A percentile compares a stretch with the other conserved stretches of the same genome.
Evolutionary conservation across 2,329 filamentous ascomycete genomes (phyloP).

Genomic region (Ilyonectria robusta): DNA sequence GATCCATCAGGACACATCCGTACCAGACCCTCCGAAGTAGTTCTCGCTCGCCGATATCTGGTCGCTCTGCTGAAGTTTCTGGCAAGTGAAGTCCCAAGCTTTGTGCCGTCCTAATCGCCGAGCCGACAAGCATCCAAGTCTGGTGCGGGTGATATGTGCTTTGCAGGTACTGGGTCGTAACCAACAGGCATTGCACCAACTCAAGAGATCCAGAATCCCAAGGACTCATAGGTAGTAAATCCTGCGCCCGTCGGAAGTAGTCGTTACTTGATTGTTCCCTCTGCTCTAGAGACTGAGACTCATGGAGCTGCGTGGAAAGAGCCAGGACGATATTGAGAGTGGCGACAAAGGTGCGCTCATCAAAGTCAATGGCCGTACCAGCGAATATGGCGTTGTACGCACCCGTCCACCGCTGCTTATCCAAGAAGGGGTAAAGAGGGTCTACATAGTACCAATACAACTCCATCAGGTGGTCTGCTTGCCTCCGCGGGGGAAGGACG

Average conservation of each 20-base stretch:
- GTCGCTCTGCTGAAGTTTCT: conserved; percentile 51
- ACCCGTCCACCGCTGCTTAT: conserved; percentile 53
- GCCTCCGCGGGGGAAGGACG: conserved; percentile 60
- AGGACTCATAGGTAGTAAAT: conserved; percentile 57
- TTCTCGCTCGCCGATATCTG: conserved; percentile 45
- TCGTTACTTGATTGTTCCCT: conserved; percentile 56
- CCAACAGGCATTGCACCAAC: conserved; percentile 61
- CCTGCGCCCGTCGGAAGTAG: conserved; percentile 60
- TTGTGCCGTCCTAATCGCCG: conserved; percentile 62
- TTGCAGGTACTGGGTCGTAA: conserved; percentile 64
- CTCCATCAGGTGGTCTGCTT: conserved; percentile 60
- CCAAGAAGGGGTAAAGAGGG: conserved; percentile 62
- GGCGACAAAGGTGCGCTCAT: conserved; percentile 60
- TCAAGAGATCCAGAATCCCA: conserved; percentile 60
- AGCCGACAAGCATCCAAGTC: conserved; percentile 64
- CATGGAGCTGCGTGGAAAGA: conserved; percentile 59
- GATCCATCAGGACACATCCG: conserved; percentile 56
- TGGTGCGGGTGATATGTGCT: conserved; percentile 63
- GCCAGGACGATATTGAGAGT: conserved; percentile 64
- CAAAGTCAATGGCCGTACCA: conserved; percentile 52
- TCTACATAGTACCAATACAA: conserved; percentile 64
- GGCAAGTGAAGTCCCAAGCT: conserved; percentile 61
- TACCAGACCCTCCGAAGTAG: conserved; percentile 53
- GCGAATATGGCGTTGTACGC: conserved; percentile 59
- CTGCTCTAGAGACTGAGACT: conserved; percentile 56